Base-by-base conservation (phyloP, 345 rosid genomes). In the Camelina laxa region DNA sequence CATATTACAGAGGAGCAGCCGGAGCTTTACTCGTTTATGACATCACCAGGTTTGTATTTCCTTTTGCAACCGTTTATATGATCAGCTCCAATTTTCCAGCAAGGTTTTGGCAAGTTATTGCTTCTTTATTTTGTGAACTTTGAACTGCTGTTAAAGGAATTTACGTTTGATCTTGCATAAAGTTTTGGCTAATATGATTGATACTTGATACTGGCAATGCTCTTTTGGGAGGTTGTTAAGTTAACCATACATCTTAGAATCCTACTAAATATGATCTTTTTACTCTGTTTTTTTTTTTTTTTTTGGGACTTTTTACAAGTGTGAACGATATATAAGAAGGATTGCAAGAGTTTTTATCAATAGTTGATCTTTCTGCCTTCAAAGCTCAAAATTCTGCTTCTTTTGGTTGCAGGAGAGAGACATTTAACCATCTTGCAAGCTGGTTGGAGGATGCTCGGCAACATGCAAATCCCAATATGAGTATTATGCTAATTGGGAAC, bases 391-490 rank as follows among this genome's bases (percentile, higher is more conserved):
- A 35, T 6, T 47, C 6, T 6, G 68, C 6, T 65, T 77, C 11
- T 20, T 65, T 72, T 62, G 21, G 31, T 24, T 79, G 49, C 71
- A 91, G 99, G 92, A 91, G 97, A 80, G 97, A 95, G 82, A 95
- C 97, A 4, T 92, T 94, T 79, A 95, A 95, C 83, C 99, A 95
- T 88, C 82, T 95, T 51, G 93, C 99, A 6, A 89, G 90, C 84
- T 95, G 99, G 99, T 82, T 95, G 65, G 99, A 90, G 73, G 99
- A 95, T 90, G 97, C 99, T 15, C 76, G 97, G 74, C 97, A 95
- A 81, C 97, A 91, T 80, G 99, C 99, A 56, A 95, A 95, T 80
- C 96, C 99, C 60, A 95, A 91, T 83, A 91, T 94, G 98, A 82
- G 90, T 27, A 91, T 91, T 65, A 88, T 89, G 94, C 89, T 94